Conservation (phyloP, 2,329 filamentous ascomycete genomes). For the Chrysoporthe puriensis region DNA sequence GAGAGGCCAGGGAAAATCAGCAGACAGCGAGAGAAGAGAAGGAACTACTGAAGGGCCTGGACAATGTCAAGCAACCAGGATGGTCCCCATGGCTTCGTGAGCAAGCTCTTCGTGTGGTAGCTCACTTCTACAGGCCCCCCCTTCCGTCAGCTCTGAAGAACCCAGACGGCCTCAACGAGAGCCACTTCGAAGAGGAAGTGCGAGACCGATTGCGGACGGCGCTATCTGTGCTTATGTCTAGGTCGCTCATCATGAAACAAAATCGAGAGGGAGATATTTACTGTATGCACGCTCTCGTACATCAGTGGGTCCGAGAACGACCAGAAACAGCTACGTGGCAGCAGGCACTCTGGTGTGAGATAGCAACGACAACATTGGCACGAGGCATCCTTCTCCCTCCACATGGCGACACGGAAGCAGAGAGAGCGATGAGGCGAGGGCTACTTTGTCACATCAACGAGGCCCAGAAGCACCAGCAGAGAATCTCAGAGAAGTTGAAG, state of each 20-base stretch:
- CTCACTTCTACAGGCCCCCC: background rate
- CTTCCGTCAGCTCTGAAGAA: constrained; percentile 5
- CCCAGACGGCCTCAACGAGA: constrained; percentile 2
- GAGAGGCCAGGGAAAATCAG: background rate
- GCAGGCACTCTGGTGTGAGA: constrained; percentile 6
- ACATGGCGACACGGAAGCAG: background rate
- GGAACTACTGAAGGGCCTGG: constrained; percentile 2
- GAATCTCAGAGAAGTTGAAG: background rate
- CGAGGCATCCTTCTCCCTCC: constrained; percentile 7
- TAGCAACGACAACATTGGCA: background rate
- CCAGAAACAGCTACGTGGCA: constrained; percentile 2
- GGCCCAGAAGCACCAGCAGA: background rate
- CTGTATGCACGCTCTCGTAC: constrained; percentile 4
- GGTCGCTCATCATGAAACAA: constrained; percentile 3
- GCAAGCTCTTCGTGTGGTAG: too few species aligned
- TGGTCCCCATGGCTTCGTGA: background rate
- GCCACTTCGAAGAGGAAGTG: constrained; percentile 2
- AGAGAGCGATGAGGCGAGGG: constrained; percentile 2
- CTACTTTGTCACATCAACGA: constrained; percentile 4
- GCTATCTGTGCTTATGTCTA: constrained; percentile 6
- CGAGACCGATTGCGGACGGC: background rate
- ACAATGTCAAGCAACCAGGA: background rate
- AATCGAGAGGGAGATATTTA: background rate
- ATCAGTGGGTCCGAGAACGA: constrained; percentile 9
- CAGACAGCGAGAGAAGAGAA: background rate